Evolutionary conservation across 1,284 basidiomycete genomes (phyloP).

Genomic region (Singerocomus inundabilis): DNA sequence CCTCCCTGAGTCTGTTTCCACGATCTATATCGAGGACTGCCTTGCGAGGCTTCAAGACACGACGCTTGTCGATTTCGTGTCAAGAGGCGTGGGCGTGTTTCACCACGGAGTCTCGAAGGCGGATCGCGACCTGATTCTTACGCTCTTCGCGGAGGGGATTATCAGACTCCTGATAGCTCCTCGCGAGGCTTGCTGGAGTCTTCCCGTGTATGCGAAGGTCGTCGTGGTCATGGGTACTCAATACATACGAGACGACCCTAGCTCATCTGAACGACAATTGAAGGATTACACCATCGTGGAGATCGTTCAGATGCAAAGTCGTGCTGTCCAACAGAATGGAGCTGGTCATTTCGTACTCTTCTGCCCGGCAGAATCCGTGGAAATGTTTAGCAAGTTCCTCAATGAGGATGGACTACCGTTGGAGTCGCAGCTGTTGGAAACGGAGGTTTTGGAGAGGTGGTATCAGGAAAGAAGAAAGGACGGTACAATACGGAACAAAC

Average conservation of each 20-base stretch:
- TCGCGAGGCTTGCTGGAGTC: slow-evolving; percentile 81
- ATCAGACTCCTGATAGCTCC: slow-evolving; percentile 84
- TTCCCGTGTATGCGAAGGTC: slow-evolving; percentile 76
- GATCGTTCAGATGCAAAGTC: slow-evolving; percentile 88
- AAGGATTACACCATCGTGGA: slow-evolving; percentile 82
- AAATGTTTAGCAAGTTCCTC: slow-evolving; percentile 79
- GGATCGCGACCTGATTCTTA: slow-evolving; percentile 80
- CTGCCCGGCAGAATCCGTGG: slow-evolving; percentile 81
- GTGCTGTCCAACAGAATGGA: slow-evolving; percentile 66
- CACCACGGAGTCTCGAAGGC: slow-evolving; percentile 68
- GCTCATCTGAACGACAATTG: slow-evolving; percentile 61
- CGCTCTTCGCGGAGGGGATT: slow-evolving; percentile 80
- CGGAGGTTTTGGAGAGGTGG: slow-evolving; percentile 53
- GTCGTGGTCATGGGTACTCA: slow-evolving; percentile 95
- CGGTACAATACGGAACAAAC: slow-evolving; percentile 48
- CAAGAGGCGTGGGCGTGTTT: slow-evolving; percentile 90
- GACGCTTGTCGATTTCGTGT: slow-evolving; percentile 70
- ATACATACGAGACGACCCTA: slow-evolving; percentile 60
- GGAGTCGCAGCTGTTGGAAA: slow-evolving; percentile 75
- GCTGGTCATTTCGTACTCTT: slow-evolving; percentile 79
- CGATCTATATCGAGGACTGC: slow-evolving; percentile 62
- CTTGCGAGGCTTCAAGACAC: slow-evolving; percentile 63
- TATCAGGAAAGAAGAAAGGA: slow-evolving; percentile 41
- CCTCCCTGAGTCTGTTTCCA: slow-evolving; percentile 52
- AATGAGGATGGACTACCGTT: slow-evolving; percentile 85